Percentiles rank a stretch among this genome's conserved stretches.
These are phyloP conservation scores for Saturnispora besseyi DNA, from an alignment of 805 yeast species.

Conservation along the genomic window DNA sequence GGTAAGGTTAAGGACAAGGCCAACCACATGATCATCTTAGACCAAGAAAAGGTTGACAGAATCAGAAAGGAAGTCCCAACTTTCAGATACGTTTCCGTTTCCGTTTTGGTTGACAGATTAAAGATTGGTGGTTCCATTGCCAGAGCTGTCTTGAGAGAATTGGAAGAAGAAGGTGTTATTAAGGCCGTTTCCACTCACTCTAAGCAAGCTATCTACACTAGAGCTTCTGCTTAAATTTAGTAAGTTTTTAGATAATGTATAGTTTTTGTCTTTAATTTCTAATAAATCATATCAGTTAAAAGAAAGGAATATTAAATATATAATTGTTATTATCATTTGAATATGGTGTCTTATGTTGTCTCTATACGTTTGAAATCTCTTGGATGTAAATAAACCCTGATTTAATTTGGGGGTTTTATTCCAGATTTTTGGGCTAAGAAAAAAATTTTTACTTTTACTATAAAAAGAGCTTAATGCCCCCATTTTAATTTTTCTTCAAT, in stretches of 20 bases:
- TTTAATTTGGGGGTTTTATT: background rate
- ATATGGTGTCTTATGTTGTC: background rate
- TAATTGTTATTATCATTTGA: background rate
- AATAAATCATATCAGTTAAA: conserved; percentile 7
- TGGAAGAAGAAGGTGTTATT: conserved; percentile 91
- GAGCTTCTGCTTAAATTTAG: conserved; percentile 54
- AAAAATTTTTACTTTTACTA: background rate
- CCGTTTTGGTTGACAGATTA: conserved; percentile 97
- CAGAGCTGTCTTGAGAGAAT: conserved; percentile 93
- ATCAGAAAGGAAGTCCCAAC: conserved; percentile 98
- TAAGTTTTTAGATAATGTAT: conserved; percentile 5
- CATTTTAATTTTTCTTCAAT: background rate
- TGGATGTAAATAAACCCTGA: background rate
- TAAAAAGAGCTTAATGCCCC: background rate
- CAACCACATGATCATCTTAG: conserved; percentile 92
- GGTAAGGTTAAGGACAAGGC: conserved; percentile 99
- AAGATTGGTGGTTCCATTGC: conserved; percentile 99
- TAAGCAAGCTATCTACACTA: conserved; percentile 92
- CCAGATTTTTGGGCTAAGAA: too few species aligned
- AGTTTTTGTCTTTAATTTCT: conserved; percentile 5
- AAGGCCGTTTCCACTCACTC: conserved; percentile 92
- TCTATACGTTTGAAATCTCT: background rate
- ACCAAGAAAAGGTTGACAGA: conserved; percentile 99
- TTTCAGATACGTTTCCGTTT: conserved; percentile 95
- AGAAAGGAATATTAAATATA: background rate